These are phyloP conservation scores for Paraphoma chrysanthemicola DNA, from an alignment of 2,329 filamentous ascomycete species.

Conservation along the genomic window DNA sequence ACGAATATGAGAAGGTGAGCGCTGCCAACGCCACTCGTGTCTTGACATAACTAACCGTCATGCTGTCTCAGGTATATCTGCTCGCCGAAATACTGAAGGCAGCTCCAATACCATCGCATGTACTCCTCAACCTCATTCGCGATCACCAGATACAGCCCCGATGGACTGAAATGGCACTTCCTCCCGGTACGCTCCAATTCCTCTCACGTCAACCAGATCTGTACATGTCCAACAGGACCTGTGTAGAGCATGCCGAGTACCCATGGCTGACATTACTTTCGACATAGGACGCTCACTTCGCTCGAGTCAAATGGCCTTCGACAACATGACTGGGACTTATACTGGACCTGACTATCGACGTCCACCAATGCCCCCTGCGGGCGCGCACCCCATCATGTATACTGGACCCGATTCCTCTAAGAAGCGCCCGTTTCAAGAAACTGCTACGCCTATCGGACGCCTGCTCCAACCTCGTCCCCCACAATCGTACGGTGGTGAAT, in stretches of 20 bases:
- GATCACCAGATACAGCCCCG: slow-evolving; percentile 53
- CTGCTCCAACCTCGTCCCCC: slow-evolving; percentile 55
- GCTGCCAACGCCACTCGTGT: neutral
- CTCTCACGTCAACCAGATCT: neutral
- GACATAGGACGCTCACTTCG: slow-evolving; percentile 44
- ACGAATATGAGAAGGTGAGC: neutral
- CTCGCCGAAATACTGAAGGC: slow-evolving; percentile 61
- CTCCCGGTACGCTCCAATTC: slow-evolving; percentile 52
- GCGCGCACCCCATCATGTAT: slow-evolving; percentile 34
- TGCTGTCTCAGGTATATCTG: slow-evolving; percentile 45
- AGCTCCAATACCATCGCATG: slow-evolving; percentile 51
- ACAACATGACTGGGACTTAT: slow-evolving; percentile 35
- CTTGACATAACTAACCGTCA: neutral
- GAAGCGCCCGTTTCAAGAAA: slow-evolving; percentile 46
- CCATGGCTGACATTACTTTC: slow-evolving; percentile 15
- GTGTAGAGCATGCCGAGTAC: neutral
- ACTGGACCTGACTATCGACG: slow-evolving; percentile 37
- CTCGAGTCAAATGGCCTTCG: slow-evolving; percentile 46
- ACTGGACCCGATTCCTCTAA: slow-evolving; percentile 40
- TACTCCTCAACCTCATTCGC: slow-evolving; percentile 53
- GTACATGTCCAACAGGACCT: too few species aligned
- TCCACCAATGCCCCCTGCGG: slow-evolving; percentile 31
- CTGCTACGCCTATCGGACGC: slow-evolving; percentile 45
- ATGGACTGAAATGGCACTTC: slow-evolving; percentile 59
- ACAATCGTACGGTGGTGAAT: slow-evolving; percentile 42